These are phyloP conservation scores for Boletellus ananiceps DNA, from an alignment of 768 basidiomycete species.

Conservation along the genomic window DNA sequence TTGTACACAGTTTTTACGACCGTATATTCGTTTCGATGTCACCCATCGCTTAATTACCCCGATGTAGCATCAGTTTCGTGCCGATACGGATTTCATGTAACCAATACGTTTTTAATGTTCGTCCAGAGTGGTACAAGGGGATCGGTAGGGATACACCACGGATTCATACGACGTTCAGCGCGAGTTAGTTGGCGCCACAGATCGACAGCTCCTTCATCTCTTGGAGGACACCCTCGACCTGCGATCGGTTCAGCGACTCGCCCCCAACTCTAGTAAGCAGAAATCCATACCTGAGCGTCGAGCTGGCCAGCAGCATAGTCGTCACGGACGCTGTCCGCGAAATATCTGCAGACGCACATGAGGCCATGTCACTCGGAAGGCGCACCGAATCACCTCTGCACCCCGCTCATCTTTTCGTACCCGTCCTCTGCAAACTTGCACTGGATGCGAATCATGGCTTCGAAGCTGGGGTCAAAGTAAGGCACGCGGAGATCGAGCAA, in stretches of 20 bases:
- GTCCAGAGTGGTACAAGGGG: background rate
- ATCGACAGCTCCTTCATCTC: constrained; percentile 97
- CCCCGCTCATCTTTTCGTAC: constrained; percentile 93
- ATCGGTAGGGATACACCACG: constrained; percentile 9
- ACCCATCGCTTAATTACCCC: constrained; percentile 11
- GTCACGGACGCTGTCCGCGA: constrained; percentile 84
- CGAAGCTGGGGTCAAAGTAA: constrained; percentile 97
- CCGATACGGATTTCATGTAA: constrained; percentile 13
- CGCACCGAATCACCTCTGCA: constrained; percentile 62
- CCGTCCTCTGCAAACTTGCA: constrained; percentile 97
- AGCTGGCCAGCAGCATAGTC: constrained; percentile 97
- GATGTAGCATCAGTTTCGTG: constrained; percentile 19
- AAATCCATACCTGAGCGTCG: constrained; percentile 72
- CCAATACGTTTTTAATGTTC: constrained; percentile 3
- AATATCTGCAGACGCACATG: constrained; percentile 53
- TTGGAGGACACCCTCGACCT: constrained; percentile 95
- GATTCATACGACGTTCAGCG: background rate
- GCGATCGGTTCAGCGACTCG: constrained; percentile 2
- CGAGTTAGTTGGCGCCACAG: constrained; percentile 56
- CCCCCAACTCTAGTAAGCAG: background rate
- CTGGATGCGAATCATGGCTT: constrained; percentile 98
- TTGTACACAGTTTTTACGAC: constrained; percentile 18
- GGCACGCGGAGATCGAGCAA: constrained; percentile 93
- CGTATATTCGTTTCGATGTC: constrained; percentile 4
- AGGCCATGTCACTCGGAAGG: constrained; percentile 29